Evolutionary conservation across 495 filamentous ascomycete species (phyloP), one percentile per base, ranked within the genome.

Genomic region (Podospora pseudopauciseta): DNA sequence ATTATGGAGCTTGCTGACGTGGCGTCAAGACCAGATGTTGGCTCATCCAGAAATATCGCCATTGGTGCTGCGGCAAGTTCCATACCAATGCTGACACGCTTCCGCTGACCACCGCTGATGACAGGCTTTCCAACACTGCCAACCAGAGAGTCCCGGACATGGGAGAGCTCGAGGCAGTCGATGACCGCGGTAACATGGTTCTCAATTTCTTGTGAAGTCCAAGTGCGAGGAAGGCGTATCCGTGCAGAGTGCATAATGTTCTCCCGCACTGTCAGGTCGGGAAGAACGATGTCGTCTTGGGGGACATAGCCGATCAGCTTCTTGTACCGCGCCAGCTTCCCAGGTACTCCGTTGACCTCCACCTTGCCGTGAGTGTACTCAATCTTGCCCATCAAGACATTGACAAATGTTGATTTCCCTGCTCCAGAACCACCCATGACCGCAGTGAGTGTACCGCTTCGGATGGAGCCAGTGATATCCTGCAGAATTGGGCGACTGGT

Each of bases 41-140:
- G 88, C 68, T 89, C 88, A 66, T 89, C 88, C 67, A 89, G 78
- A 73, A 90, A 90, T 39, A 90, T 83, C 27, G 86, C 78, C 75
- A 87, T 87, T 0, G 88, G 88, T n/a, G 86, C 86, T 18, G 87
- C 87, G 1, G 87, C 87, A 4, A 90, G 78, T 73, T 90, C 88
- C 73, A 86, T 82, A 0, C 82, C 81, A 65, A 86, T 86, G 70
- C 81, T 85, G 16, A 85, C 83, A 28, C 84, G 73, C 65, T 84
- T 84, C 27, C 80, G 75, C 64, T 81, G 81, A 5, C 83, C 83
- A 62, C 84, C 84, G 26, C 80, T 82, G 55, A 85, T 82, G 9
- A 82, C 74, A 1, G 82, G 80, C 63, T 78, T 78, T 16, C 77
- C 79, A 1, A 79, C 72, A 63, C 76, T 80, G 34, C 82, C 82